Evolutionary conservation across 1,284 basidiomycete genomes (phyloP), one percentile per base, ranked within the genome.

Genomic region (Moniliella sp.): DNA sequence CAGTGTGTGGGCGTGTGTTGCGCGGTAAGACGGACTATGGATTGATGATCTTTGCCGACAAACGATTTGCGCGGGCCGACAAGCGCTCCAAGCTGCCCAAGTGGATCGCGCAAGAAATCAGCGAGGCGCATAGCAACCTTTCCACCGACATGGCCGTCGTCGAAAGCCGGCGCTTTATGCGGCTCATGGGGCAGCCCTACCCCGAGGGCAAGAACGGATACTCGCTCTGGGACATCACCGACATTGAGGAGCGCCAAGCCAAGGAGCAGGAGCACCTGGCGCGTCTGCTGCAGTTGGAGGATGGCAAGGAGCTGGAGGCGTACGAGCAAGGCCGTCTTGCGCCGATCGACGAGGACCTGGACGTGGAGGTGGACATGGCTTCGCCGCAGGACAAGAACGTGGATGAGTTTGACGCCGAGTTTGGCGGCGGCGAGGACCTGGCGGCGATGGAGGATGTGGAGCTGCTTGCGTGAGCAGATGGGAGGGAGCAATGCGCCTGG

Each of bases 1-100:
- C 91, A 99, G 57, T 99, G 91, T 62, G 88, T 99, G 91, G 91
- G 19, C 81, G 91, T 52, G 91, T 91, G 15, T 63, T 99, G 60
- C 75, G 91, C 35, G 88, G 88, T 25, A 99, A 99, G 67, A 94
- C 88, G 1, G 91, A 99, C 63, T 99, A 91, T 78, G 91, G 91
- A 27, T 64, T 99, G 51, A 97, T 99, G 91, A 75, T 97, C 10
- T 97, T 99, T 63, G 91, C 91, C 0, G 91, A 99, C 64, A 93
- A 58, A 84, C 78, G 91, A 7, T 99, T 94, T 59, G 88, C 88
- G 7, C 72, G 86, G 34, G 77, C 81, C 15, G 91, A 97, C 62
- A 99, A 99, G 65, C 73, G 91, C 15, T 76, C 81, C 29, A 97
- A 94, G 69, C 67, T 99, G 45, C 91, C 91, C 1, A 76, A 81